Evolutionary conservation across 1,284 basidiomycete genomes (phyloP).

Genomic region (Schizophyllum commune): DNA sequence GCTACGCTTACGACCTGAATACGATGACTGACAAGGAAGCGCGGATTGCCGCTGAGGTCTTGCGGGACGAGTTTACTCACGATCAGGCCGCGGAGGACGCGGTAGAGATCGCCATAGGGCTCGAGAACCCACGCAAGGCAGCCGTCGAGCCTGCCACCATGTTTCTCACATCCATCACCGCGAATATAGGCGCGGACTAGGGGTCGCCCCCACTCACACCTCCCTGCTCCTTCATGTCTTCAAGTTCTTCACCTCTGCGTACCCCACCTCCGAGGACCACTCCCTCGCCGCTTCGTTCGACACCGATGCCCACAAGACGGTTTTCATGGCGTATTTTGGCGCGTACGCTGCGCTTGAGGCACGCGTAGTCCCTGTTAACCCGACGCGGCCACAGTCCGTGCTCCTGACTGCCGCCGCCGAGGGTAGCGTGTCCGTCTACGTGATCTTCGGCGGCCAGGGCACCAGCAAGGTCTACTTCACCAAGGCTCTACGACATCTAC

Average conservation of each 20-base stretch:
- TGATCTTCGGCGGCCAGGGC: slow-evolving; percentile 95
- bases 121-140: slow-evolving; percentile 52
- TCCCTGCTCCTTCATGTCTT: slow-evolving; percentile 69
- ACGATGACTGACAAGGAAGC: slow-evolving; percentile 62
- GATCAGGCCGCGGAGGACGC: slow-evolving; percentile 50
- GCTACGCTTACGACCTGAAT: too few species aligned
- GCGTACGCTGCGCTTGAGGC: slow-evolving; percentile 71
- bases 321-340: slow-evolving; percentile 77
- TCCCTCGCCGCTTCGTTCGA: slow-evolving; percentile 73
- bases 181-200: slow-evolving; percentile 47
- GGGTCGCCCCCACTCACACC: slow-evolving; percentile 50
- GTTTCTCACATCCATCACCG: slow-evolving; percentile 70
- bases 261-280: slow-evolving; percentile 76
- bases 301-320: slow-evolving; percentile 64
- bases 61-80: slow-evolving; percentile 80
- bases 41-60: slow-evolving; percentile 85
- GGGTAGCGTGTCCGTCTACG: slow-evolving; percentile 38
- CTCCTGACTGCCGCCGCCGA: slow-evolving; percentile 66
- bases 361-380: slow-evolving; percentile 49
- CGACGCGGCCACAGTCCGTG: slow-evolving; percentile 61
- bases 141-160: slow-evolving; percentile 72
- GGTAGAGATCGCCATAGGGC: slow-evolving; percentile 40
- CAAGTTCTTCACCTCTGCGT: slow-evolving; percentile 71
- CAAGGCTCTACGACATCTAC: slow-evolving; percentile 90
- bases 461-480: slow-evolving; percentile 98